Percentiles rank a stretch among this genome's conserved stretches.
Conservation (phyloP, 148 eudicot species). For the Fallopia convolvulus region DNA sequence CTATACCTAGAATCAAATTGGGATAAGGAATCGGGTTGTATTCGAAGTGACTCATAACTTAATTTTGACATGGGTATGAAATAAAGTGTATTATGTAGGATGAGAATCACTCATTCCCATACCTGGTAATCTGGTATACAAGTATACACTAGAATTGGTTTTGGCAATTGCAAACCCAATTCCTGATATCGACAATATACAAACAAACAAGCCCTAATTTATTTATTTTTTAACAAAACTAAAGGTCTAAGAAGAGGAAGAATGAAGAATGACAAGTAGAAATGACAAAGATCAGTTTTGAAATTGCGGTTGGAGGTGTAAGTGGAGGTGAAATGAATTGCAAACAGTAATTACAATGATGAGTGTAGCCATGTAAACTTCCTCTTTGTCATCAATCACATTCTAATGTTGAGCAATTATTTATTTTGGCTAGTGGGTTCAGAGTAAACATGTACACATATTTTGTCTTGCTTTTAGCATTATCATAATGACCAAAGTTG, state of each 20-base stretch:
- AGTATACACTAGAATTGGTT: too few species aligned
- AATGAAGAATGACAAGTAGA: slow-evolving; percentile 2
- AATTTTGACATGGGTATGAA: too few species aligned
- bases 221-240: not conserved
- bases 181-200: too few species aligned
- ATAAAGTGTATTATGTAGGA: too few species aligned
- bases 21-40: too few species aligned
- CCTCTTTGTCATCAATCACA: not conserved
- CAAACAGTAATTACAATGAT: slow-evolving; percentile 6
- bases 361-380: not conserved
- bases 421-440: not conserved
- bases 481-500: not conserved
- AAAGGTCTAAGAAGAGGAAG: not conserved
- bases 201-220: too few species aligned
- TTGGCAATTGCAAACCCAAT: too few species aligned
- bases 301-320: not conserved
- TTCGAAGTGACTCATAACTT: too few species aligned
- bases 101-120: too few species aligned
- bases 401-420: not conserved
- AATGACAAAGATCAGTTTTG: not conserved
- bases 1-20: too few species aligned
- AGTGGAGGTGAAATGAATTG: slow-evolving; percentile 8
- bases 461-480: not conserved
- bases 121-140: too few species aligned
- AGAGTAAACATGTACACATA: not conserved